These are phyloP conservation scores for Pochonia chlamydosporia DNA, from an alignment of 2,329 filamentous ascomycete species.

Conservation along the genomic window DNA sequence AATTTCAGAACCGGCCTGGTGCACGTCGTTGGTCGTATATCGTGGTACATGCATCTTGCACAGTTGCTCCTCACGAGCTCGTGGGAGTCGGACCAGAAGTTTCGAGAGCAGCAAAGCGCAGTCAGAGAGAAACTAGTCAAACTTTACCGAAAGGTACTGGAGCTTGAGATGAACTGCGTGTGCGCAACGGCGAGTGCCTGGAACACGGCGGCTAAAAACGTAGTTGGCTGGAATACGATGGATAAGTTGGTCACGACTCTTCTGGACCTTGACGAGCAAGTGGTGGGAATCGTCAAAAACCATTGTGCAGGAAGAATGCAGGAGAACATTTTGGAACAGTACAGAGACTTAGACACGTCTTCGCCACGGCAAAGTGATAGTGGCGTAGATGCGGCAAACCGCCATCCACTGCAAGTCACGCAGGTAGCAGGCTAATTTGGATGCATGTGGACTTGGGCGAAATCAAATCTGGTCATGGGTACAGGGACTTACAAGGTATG, in stretches of 20 bases:
- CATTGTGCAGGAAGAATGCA: constrained; percentile 13
- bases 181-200: constrained; percentile 31
- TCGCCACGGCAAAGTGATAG: not conserved
- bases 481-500: not conserved
- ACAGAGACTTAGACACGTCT: constrained; percentile 10
- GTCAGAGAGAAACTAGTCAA: constrained; percentile 18
- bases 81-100: constrained; percentile 17
- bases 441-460: too few species aligned
- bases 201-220: constrained; percentile 30
- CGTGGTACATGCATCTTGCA: constrained; percentile 28
- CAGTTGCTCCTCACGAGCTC: constrained; percentile 17
- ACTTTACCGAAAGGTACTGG: constrained; percentile 26
- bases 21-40: constrained; percentile 26
- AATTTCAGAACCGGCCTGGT: constrained; percentile 23
- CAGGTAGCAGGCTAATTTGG: not conserved
- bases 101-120: constrained; percentile 14
- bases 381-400: not conserved
- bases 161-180: constrained; percentile 34
- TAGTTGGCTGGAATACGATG: constrained; percentile 28
- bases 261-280: constrained; percentile 19
- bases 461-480: too few species aligned
- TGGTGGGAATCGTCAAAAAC: constrained; percentile 17
- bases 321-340: constrained; percentile 11
- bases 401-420: not conserved
- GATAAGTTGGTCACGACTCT: constrained; percentile 20